Evolutionary conservation across 306 rosid genomes (phyloP).

Genomic region (Hippophae gyantsensis): DNA sequence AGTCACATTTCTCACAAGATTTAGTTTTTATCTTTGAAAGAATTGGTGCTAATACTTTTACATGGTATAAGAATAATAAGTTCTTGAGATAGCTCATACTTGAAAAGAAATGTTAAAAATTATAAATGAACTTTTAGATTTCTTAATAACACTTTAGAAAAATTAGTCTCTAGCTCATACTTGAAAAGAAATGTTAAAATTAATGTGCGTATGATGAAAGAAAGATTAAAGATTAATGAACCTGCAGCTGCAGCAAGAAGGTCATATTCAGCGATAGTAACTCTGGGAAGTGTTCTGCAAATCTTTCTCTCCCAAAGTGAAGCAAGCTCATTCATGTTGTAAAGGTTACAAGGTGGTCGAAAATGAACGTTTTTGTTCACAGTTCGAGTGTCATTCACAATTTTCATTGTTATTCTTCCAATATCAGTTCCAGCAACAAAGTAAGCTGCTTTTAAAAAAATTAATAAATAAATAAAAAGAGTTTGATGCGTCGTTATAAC

Average conservation of each 20-base stretch:
- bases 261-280: conserved; percentile 27
- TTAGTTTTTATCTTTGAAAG: too few relatives aligned
- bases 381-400: conserved; percentile 30
- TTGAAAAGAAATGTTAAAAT: too few relatives aligned
- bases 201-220: not conserved
- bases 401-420: conserved; percentile 43
- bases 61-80: too few relatives aligned
- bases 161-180: too few relatives aligned
- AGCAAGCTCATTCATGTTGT: conserved; percentile 41
- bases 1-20: too few relatives aligned
- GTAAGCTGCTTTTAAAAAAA: conserved; percentile 26
- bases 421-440: conserved; percentile 45
- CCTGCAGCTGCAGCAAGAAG: conserved; percentile 47
- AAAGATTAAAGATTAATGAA: not conserved
- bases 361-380: conserved; percentile 44
- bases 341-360: conserved; percentile 31
- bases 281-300: conserved; percentile 37
- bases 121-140: too few relatives aligned
- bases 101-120: too few relatives aligned
- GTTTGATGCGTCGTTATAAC: too few relatives aligned
- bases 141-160: too few relatives aligned
- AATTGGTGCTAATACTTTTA: too few relatives aligned
- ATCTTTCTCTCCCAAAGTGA: conserved; percentile 43
- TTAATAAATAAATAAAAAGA: too few relatives aligned
- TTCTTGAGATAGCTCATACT: too few relatives aligned